Base-by-base conservation (phyloP, 768 basidiomycete species). In the Chalciporus chontae region DNA sequence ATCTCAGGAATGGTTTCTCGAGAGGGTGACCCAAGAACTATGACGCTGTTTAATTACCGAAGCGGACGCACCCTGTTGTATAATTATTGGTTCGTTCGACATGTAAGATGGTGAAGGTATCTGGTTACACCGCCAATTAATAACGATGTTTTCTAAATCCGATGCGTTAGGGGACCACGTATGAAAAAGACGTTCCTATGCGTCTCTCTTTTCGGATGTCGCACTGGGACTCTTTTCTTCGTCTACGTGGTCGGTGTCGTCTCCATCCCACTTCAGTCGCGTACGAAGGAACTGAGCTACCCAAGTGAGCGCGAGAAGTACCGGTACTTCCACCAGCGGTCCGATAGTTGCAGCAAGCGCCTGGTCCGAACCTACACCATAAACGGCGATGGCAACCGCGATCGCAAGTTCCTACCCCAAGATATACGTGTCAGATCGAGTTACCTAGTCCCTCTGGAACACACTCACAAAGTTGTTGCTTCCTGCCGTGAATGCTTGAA, bases 291-390 rank as follows among this genome's bases (percentile, higher is more conserved):
- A 75, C 11, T 83, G 70, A 3, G 85, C 79, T 5, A 85, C 73
- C 77, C 80, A 88, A 5, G 83, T 86, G 48, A 91, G 66, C 1
- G 72, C 71, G 13, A 91, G 76, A 40, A 91, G 67, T 2, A 90
- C 87, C 0, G 88, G 90, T 0, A 93, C 90, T 60, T 89, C 84
- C 0, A 86, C 80, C n/a, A 88, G 69, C 0, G 84, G 85, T 0
- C 87, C 86, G 18, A 87, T 83, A 0, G 89, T 90, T 0, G 89
- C 87, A 0, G 90, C 90, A 1, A 93, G 72, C 0, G 87, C 89
- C 67, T 93, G 84, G 47, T 85, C 81, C 0, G 87, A 89, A 5
- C 81, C 75, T 5, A 86, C 80, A 3, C 91, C 90, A 65, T 83
- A 93, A 0, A 85, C 80, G 0, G 87, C 83, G 37, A 90, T 84